phyloP scores from a whole-genome alignment of 495 filamentous ascomycete genomes.

The Talaromyces nanjingensis region DNA sequence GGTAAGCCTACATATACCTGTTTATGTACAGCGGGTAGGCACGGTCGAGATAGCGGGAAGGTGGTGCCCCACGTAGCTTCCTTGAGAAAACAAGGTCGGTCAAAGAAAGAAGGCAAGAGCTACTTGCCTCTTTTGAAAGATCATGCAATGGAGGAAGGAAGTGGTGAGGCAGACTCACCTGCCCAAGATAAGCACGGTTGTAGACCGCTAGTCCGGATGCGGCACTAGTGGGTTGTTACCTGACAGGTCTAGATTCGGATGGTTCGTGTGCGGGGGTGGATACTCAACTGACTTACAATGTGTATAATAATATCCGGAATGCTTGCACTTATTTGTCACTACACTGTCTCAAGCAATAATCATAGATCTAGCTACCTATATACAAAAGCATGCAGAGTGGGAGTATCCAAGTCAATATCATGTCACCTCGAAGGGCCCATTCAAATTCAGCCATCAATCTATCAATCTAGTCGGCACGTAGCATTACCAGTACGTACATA shows the following conservation, averaged over 20 bases:
- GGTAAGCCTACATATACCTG: conserved; percentile 9
- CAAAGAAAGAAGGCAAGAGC: background rate
- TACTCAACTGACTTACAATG: background rate
- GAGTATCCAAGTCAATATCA: background rate
- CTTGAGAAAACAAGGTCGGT: background rate
- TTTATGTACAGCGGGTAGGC: background rate
- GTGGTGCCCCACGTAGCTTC: background rate
- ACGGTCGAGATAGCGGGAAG: background rate
- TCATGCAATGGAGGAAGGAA: background rate
- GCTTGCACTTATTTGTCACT: background rate
- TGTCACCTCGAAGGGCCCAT: background rate
- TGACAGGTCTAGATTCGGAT: background rate
- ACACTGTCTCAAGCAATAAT: background rate
- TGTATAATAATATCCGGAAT: background rate
- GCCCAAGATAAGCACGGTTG: too few relatives aligned
- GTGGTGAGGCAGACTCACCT: too few relatives aligned
- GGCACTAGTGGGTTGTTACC: background rate
- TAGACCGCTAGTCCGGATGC: background rate
- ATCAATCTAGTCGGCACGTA: background rate
- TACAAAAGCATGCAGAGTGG: background rate
- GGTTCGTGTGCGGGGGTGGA: background rate
- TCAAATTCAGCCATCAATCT: background rate
- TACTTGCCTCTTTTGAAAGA: background rate
- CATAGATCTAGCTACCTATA: background rate
- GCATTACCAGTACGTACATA: background rate